Evolutionary conservation across 2,329 filamentous ascomycete genomes (phyloP), one percentile per base, ranked within the genome.

Genomic region (Metarhizium sp.): DNA sequence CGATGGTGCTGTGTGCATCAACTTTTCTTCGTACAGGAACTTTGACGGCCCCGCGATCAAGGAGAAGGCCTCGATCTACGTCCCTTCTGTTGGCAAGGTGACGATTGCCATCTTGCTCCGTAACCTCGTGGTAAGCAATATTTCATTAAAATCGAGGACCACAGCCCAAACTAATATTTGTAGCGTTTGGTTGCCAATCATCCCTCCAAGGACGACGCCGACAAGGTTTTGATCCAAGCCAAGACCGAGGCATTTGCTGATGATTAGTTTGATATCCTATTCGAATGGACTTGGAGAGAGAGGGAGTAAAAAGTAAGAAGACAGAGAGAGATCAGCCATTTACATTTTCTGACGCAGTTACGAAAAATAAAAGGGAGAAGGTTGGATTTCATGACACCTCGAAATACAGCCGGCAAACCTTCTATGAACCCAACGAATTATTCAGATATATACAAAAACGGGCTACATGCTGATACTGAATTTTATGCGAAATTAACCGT

Each of bases 1-100:
- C 50, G 89, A 96, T 55, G 94, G 94, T 50, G 92, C 90, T 34
- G 90, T 96, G n/a, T 99, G 94, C 78, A 92, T 99, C 75, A 99
- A 99, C 74, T 97, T 99, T 71, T 95, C 91, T 7, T 96, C 90
- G 52, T 90, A 88, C 72, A 90, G 92, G 76, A 97, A 99, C 74
- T 97, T 97, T 72, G 86, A 86, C 58, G 80, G 79, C 1, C 85
- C 87, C 0, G 88, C 88, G 50, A 85, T 97, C 62, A 97, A 96
- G 75, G 88, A 96, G 70, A 95, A 92, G 76, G 94, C 94, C 2
- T 91, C 90, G 5, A 95, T 99, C 65, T 99, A 96, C 65, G 92
- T 97, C 18, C 94, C 94, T 1, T 94, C 92, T 0, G 95, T 96
- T 62, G 94, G 94, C 63, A 99, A 97, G 76, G 92, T 97, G 50